Percentiles rank a stretch among this genome's conserved stretches.
Conservation (phyloP, 257 asterid genomes). For the Salvia miltiorrhiza region DNA sequence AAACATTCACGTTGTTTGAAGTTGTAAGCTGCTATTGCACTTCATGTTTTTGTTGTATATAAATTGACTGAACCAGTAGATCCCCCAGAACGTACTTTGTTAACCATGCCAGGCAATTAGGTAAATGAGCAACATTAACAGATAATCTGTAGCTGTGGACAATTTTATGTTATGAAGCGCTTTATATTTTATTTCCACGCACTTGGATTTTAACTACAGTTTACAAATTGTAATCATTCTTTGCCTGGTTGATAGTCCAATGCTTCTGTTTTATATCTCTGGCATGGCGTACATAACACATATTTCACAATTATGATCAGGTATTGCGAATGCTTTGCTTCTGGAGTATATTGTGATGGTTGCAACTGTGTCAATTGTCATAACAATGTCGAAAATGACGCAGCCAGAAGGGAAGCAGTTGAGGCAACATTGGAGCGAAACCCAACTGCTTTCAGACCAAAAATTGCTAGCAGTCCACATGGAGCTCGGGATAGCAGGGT, state of each 20-base stretch:
- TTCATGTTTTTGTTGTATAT: conserved; percentile 21
- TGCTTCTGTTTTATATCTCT: conserved; percentile 4
- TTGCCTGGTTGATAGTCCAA: neutral
- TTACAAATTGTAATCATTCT: neutral
- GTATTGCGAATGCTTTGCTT: conserved; percentile 97
- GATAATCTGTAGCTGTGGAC: neutral
- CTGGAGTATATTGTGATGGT: conserved; percentile 90
- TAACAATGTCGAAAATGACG: conserved; percentile 78
- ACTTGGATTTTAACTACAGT: neutral
- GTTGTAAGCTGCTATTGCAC: conserved; percentile 57
- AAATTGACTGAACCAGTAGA: neutral
- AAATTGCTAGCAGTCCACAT: conserved; percentile 90
- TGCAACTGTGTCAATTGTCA: conserved; percentile 92
- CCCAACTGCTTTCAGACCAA: conserved; percentile 94
- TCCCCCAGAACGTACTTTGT: neutral
- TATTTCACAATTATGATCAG: conserved; percentile 39
- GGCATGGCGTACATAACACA: conserved; percentile 5
- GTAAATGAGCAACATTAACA: neutral
- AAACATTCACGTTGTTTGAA: conserved; percentile 92
- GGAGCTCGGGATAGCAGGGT: conserved; percentile 82
- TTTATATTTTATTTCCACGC: neutral
- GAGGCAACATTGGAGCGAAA: conserved; percentile 90
- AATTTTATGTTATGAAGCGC: neutral
- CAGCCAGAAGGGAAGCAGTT: conserved; percentile 87
- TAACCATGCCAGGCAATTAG: neutral